phyloP scores from a whole-genome alignment of 2,329 filamentous ascomycete species.

The Conoideocrella luteorostrata region DNA sequence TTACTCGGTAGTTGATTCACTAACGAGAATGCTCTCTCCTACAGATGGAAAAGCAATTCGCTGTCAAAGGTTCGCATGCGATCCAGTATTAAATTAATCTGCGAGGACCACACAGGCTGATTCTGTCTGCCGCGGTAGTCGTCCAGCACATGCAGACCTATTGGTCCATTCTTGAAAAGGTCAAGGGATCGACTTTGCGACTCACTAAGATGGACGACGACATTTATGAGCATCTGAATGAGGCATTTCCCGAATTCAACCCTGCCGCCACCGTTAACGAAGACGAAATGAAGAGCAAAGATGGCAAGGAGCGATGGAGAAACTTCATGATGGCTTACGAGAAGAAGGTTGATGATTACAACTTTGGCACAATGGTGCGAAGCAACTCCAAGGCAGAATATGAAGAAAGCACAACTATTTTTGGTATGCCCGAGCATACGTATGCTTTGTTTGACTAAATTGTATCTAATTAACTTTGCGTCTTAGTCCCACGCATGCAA shows the following conservation, averaged over 20 bases:
- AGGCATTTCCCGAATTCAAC: slow-evolving; percentile 90
- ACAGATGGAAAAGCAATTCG: slow-evolving; percentile 98
- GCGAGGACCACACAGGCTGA: not conserved
- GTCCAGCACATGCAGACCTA: slow-evolving; percentile 97
- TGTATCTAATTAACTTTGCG: not conserved
- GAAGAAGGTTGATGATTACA: slow-evolving; percentile 93
- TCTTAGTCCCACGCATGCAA: slow-evolving; percentile 47
- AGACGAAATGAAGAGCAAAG: slow-evolving; percentile 95
- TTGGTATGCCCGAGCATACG: slow-evolving; percentile 52
- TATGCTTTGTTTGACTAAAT: not conserved
- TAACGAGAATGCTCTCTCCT: not conserved
- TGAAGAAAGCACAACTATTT: slow-evolving; percentile 82
- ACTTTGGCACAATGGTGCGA: slow-evolving; percentile 92
- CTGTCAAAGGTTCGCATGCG: slow-evolving; percentile 78
- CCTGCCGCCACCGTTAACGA: slow-evolving; percentile 75
- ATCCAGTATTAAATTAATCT: not conserved
- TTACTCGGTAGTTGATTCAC: not conserved
- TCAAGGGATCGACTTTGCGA: slow-evolving; percentile 80
- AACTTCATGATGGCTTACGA: slow-evolving; percentile 92
- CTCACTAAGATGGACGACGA: slow-evolving; percentile 94
- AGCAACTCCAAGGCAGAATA: slow-evolving; percentile 76
- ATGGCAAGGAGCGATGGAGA: slow-evolving; percentile 89
- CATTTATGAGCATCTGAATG: slow-evolving; percentile 82
- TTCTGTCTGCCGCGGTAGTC: slow-evolving; percentile 38
- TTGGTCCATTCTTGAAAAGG: slow-evolving; percentile 89